Evolutionary conservation across 2,329 filamentous ascomycete genomes (phyloP), one percentile per base, ranked within the genome.

Genomic region (Pyrenochaeta sp.): DNA sequence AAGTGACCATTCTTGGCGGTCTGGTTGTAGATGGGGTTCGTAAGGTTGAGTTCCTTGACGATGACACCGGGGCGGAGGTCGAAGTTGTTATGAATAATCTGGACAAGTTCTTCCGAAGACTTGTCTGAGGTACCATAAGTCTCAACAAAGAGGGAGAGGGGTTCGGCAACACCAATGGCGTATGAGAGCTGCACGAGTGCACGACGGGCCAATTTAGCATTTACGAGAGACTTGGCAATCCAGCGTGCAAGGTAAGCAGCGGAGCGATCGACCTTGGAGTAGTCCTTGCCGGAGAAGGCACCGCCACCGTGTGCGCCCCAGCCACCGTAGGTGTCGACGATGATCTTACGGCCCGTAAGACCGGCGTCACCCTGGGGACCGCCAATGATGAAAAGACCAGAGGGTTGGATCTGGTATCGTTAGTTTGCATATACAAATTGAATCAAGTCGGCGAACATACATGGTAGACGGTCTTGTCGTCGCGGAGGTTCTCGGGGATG

Each of bases 1-100:
- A 99, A 99, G 87, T 99, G 95, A 72, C 95, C 95, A 83, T 98
- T 98, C 91, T 97, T 97, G 82, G 95, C 95, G 54, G 95, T 99
- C 85, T 94, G 87, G 86, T 88, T 88, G 89, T 99, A 99, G 85
- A 98, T 97, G 77, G 95, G 95, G 82, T 92, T 92, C 80, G 88
- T 90, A 66, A 99, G 87, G 82, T 95, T 90, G 66, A 99, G 90
- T 83, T 97, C 93, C 84, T 92, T 92, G 81, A 98, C 95, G 74
- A 99, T 98, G 79, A 97, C 92, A 88, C 95, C 95, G 53, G 95
- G 95, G 75, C 95, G 89, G 79, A 99, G 87, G 83, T 99, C 93
- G 77, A 99, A 99, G 90, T 99, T 98, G 76, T 89, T 85, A 74
- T 86, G 86, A 83, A 99, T 93, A 80, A 99, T 97, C 78, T 92